These are phyloP conservation scores for Thalassiosira profunda DNA, from an alignment of 108 stramenopile species.

Conservation along the genomic window DNA sequence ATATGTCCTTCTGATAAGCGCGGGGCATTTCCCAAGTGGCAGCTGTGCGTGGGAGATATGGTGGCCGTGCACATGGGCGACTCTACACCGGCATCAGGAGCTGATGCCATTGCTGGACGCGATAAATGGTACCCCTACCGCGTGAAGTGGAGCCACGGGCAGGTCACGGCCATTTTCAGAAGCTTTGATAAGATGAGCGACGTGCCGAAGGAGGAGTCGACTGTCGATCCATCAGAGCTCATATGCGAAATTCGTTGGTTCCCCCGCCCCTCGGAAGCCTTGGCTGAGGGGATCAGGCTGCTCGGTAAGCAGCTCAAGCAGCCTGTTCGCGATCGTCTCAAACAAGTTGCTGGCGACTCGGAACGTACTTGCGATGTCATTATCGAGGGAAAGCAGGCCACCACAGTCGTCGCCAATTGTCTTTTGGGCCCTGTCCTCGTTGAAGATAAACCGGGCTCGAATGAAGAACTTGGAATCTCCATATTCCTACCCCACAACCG, in stretches of 20 bases:
- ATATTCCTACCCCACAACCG: slow-evolving; percentile 13
- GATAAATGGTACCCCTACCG: slow-evolving; percentile 34
- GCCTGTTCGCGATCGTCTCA: not conserved
- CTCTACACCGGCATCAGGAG: not conserved
- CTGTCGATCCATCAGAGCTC: not conserved
- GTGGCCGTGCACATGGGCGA: slow-evolving; percentile 32
- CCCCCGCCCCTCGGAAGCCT: not conserved
- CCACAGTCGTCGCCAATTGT: not conserved
- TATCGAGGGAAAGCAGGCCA: slow-evolving; percentile 2
- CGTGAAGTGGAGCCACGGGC: slow-evolving; percentile 24
- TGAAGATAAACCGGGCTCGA: too few species aligned
- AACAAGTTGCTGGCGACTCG: not conserved
- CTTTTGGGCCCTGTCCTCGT: slow-evolving; percentile 22
- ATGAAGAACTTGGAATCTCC: not conserved
- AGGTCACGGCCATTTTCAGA: slow-evolving; percentile 30
- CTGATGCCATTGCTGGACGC: slow-evolving; percentile 4
- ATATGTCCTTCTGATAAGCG: not conserved
- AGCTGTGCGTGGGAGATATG: slow-evolving; percentile 32
- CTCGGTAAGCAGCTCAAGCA: too few species aligned
- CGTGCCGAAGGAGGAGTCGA: not conserved
- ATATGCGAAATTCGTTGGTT: not conserved
- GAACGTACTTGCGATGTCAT: slow-evolving; percentile 6
- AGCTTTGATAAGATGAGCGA: not conserved
- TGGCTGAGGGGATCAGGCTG: too few species aligned
- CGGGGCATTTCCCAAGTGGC: slow-evolving; percentile 20